A percentile compares a stretch with the other conserved stretches of the same genome.
Evolutionary conservation across 2,329 filamentous ascomycete species (phyloP).

Genomic region (Sporothrix phasma): DNA sequence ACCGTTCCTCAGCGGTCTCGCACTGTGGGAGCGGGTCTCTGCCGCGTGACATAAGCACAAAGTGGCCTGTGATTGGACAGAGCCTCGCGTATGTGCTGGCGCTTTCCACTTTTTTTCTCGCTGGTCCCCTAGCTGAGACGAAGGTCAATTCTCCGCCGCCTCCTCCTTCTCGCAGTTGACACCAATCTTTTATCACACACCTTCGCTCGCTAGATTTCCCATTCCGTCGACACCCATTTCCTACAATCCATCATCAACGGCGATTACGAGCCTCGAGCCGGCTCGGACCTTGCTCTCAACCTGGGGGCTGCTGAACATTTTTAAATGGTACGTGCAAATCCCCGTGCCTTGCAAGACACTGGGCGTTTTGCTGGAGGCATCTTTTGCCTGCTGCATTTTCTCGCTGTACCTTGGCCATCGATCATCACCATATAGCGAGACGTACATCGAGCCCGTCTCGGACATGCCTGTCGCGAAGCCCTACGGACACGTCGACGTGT

Average conservation of each 20-base stretch:
- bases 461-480: neutral
- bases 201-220: slow-evolving; percentile 16
- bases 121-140: slow-evolving; percentile 10
- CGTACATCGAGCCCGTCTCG: slow-evolving; percentile 14
- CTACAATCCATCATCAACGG: slow-evolving; percentile 4
- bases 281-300: neutral
- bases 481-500: neutral
- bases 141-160: slow-evolving; percentile 13
- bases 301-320: neutral
- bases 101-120: slow-evolving; percentile 10
- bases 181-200: slow-evolving; percentile 17
- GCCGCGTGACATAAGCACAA: neutral
- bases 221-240: slow-evolving; percentile 10
- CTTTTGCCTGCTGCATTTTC: neutral
- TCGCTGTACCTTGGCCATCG: slow-evolving; percentile 12
- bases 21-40: neutral
- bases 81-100: neutral
- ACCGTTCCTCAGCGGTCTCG: slow-evolving; percentile 3
- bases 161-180: slow-evolving; percentile 14
- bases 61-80: neutral
- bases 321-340: slow-evolving; percentile 1
- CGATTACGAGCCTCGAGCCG: neutral
- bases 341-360: neutral
- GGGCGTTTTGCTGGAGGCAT: neutral
- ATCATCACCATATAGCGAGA: slow-evolving; percentile 13